Base-by-base conservation (phyloP, 768 basidiomycete species). In the Daedaleopsis nitida region DNA sequence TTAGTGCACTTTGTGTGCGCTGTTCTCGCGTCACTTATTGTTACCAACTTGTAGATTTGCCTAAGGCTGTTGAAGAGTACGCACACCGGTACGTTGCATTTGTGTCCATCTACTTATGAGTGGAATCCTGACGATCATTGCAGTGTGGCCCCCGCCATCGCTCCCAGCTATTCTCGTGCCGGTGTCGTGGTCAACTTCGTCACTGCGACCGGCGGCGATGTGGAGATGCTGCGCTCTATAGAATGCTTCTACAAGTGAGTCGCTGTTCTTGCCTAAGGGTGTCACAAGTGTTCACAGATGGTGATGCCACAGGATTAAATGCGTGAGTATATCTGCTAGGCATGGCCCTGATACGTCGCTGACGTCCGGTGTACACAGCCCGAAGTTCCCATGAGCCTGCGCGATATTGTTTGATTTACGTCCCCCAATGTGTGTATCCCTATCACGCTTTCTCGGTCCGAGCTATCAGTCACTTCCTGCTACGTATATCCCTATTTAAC, bases 161-260 rank as follows among this genome's bases (percentile, higher is more conserved):
- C 92, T n/a, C 85, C 91, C 51, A 88, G 72, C 74, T 90, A 93
- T 72, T 83, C 88, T 43, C 88, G 94, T 55, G 90, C 94, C 57
- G 97, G 96, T 32, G 91, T 98, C 55, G 84, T 97, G 62, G 84
- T 99, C 71, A 98, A 96, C 74, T 95, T 98, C 68, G 96, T 98
- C 63, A 97, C 96, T 58, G 96, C 96, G 57, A 95, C 94, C 14
- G 95, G 96, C 34, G 96, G 95, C 44, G 96, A 98, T 73, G 96
- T 98, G 57, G 96, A 98, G 78, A 97, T 98, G 95, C 79, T 98
- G 64, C 86, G 96, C 70, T 92, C 92, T 67, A 98, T 98, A 81
- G 96, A 98, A 80, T 96, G 95, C 83, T 96, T 94, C 78, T 98
- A 96, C 83, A 94, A 94, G 92, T 93, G 66, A 66, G 84, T 74